Conservation (phyloP, 192 early-diverging fungal species). For the Funneliformis mosseae region DNA sequence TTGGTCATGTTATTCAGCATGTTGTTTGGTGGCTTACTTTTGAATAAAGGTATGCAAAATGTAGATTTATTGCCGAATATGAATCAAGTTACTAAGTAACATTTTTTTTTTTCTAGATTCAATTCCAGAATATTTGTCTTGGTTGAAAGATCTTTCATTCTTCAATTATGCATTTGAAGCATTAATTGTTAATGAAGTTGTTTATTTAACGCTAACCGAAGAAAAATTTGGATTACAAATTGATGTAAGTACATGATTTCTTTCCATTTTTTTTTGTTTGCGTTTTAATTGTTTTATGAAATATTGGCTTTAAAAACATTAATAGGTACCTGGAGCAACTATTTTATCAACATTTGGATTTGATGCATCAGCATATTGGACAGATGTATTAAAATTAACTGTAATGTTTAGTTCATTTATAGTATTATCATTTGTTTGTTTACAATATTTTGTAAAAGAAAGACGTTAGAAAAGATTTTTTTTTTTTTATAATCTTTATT, state of each 20-base stretch:
- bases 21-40: slow-evolving; percentile 85
- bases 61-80: slow-evolving; percentile 13
- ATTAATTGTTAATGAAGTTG: slow-evolving; percentile 86
- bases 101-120: slow-evolving; percentile 55
- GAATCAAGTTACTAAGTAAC: slow-evolving; percentile 13
- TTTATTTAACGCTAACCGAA: slow-evolving; percentile 75
- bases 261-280: too few species aligned
- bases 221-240: slow-evolving; percentile 82
- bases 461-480: slow-evolving; percentile 58
- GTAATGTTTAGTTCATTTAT: slow-evolving; percentile 64
- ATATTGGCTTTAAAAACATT: slow-evolving; percentile 8
- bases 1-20: slow-evolving; percentile 84
- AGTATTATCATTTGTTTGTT: slow-evolving; percentile 73
- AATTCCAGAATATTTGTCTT: slow-evolving; percentile 64
- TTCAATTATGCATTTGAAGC: slow-evolving; percentile 93
- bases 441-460: slow-evolving; percentile 83
- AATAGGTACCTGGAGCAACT: slow-evolving; percentile 76
- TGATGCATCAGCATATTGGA: slow-evolving; percentile 80
- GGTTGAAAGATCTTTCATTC: slow-evolving; percentile 76
- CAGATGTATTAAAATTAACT: slow-evolving; percentile 66
- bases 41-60: slow-evolving; percentile 71
- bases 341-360: slow-evolving; percentile 90
- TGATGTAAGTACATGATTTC: slow-evolving; percentile 62
- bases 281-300: too few species aligned
- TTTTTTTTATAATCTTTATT: slow-evolving; percentile 5